Conservation (phyloP, 768 basidiomycete species). For the Kwoniella bestiolae region DNA sequence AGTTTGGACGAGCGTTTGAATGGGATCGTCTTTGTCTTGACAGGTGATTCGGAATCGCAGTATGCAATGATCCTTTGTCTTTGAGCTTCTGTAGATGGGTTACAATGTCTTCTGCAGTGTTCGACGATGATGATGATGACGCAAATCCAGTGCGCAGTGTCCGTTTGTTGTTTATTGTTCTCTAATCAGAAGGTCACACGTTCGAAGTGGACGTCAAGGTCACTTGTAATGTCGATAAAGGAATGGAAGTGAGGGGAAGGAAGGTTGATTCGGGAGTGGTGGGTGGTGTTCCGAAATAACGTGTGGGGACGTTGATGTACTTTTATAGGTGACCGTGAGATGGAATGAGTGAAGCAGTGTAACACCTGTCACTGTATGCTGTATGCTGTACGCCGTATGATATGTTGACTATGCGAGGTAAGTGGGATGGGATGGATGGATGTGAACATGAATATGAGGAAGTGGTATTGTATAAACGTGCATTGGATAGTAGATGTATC, state of each 20-base stretch:
- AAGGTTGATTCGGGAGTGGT: background rate
- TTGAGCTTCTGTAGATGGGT: background rate
- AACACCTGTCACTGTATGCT: too few species aligned
- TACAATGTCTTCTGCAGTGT: background rate
- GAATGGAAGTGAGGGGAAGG: background rate
- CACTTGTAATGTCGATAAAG: background rate
- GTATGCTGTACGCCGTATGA: too few species aligned
- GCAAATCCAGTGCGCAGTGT: background rate
- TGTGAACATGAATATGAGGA: too few species aligned
- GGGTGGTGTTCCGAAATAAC: too few species aligned
- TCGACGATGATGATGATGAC: background rate
- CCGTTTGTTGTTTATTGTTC: background rate
- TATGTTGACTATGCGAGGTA: too few species aligned
- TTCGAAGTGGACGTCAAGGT: background rate
- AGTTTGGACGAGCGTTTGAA: too few species aligned
- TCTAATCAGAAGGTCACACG: too few species aligned
- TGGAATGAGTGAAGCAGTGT: too few species aligned
- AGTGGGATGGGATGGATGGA: too few species aligned
- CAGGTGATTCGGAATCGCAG: too few species aligned
- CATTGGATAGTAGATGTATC: slow-evolving; percentile 4
- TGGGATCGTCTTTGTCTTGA: too few species aligned
- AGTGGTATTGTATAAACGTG: background rate
- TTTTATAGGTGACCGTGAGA: background rate
- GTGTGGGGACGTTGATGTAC: too few species aligned
- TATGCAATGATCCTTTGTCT: background rate